Percentiles rank a stretch among this genome's conserved stretches.
phyloP scores from a whole-genome alignment of 2,329 filamentous ascomycete genomes.

The Fragosphaeria purpurea region DNA sequence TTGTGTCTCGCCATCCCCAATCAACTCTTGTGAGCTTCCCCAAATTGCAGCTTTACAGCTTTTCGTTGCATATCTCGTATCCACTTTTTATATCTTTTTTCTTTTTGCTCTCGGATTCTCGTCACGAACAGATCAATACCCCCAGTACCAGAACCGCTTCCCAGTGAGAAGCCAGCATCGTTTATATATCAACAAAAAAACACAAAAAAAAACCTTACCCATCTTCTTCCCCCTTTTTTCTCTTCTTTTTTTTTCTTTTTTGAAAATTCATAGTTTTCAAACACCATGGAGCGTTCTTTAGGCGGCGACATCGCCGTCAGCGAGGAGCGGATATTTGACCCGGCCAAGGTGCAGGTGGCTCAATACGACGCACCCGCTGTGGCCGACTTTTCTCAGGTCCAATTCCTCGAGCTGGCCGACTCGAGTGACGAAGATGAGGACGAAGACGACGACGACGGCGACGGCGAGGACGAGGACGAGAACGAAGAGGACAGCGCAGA shows the following conservation, averaged over 20 bases:
- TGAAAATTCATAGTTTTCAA: background rate
- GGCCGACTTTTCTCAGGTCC: constrained; percentile 31
- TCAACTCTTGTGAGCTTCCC: too few relatives aligned
- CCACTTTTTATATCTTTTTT: too few relatives aligned
- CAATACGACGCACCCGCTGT: constrained; percentile 31
- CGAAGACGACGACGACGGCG: constrained; percentile 14
- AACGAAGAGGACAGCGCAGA: constrained; percentile 11
- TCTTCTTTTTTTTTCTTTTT: constrained; percentile 1
- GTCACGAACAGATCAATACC: too few relatives aligned
- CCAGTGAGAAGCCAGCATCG: too few relatives aligned
- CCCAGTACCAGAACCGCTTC: too few relatives aligned
- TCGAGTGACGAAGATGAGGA: constrained; percentile 29
- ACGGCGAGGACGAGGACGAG: constrained; percentile 11
- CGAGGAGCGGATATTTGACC: constrained; percentile 30
- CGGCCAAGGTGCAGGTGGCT: constrained; percentile 28
- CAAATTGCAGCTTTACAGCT: too few relatives aligned
- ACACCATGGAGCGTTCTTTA: constrained; percentile 22
- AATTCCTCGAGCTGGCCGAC: constrained; percentile 29
- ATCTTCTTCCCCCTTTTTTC: background rate
- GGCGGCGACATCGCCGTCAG: constrained; percentile 25
- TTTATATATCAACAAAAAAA: too few relatives aligned
- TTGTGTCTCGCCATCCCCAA: too few relatives aligned
- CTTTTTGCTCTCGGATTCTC: too few relatives aligned
- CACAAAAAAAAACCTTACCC: too few relatives aligned
- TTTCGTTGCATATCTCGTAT: too few relatives aligned